Conservation (phyloP, 352 stramenopile species). For the Hyaloperonospora arabidopsidis region DNA sequence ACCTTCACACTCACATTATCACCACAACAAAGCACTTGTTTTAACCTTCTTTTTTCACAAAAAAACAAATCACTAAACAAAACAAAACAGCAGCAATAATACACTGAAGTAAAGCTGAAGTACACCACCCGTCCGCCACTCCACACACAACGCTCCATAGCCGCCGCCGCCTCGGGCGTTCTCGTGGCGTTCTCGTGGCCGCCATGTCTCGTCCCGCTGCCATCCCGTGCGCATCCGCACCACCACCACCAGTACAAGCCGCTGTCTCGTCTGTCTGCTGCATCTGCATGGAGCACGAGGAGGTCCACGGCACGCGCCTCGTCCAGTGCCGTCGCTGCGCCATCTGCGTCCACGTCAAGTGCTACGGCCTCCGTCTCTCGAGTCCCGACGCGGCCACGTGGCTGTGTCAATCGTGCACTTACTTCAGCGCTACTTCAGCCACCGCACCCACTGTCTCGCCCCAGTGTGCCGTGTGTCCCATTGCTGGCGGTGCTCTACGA, state of each 20-base stretch:
- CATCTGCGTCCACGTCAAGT: conserved; percentile 68
- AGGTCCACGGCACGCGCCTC: conserved; percentile 53
- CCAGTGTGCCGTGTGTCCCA: conserved; percentile 60
- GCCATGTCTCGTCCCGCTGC: too few species aligned
- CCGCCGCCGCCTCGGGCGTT: too few species aligned
- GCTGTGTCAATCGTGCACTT: conserved; percentile 62
- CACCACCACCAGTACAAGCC: neutral
- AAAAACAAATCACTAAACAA: too few species aligned
- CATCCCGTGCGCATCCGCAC: neutral
- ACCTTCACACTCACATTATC: too few species aligned
- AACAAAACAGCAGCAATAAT: too few species aligned
- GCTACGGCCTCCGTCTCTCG: conserved; percentile 55
- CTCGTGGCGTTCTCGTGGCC: too few species aligned
- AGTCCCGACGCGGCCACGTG: conserved; percentile 33
- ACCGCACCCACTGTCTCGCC: conserved; percentile 17
- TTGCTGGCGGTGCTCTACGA: conserved; percentile 64
- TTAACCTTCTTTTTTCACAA: too few species aligned
- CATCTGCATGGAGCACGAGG: conserved; percentile 64
- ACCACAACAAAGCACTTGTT: too few species aligned
- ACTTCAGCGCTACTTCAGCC: conserved; percentile 13
- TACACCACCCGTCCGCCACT: too few species aligned
- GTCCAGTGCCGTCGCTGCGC: conserved; percentile 54
- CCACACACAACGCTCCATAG: too few species aligned
- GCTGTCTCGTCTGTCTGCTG: conserved; percentile 29
- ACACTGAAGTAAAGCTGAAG: too few species aligned